A percentile compares a stretch with the other conserved stretches of the same genome.
Conservation (phyloP, 2,329 filamentous ascomycete genomes). For the Aspergillus clavatus region DNA sequence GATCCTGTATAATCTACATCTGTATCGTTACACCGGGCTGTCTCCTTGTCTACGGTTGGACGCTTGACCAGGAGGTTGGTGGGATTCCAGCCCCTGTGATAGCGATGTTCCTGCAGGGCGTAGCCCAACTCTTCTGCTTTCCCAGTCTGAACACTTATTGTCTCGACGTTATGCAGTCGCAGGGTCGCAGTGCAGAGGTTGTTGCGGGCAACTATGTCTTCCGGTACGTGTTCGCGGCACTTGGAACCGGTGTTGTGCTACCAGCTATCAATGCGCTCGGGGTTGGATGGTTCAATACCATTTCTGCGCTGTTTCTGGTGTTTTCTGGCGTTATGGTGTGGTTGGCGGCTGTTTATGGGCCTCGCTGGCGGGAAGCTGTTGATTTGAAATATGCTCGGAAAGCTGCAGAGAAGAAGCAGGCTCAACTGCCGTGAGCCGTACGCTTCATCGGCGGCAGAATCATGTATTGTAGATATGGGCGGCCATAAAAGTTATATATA, state of each 20-base stretch:
- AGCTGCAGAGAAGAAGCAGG: slow-evolving; percentile 21
- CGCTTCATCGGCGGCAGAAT: background rate
- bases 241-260: slow-evolving; percentile 65
- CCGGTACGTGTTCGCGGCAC: slow-evolving; percentile 68
- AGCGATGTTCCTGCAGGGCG: slow-evolving; percentile 68
- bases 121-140: slow-evolving; percentile 71
- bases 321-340: slow-evolving; percentile 44
- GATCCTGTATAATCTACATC: slow-evolving; percentile 55
- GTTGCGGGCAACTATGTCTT: slow-evolving; percentile 76
- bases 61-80: slow-evolving; percentile 51
- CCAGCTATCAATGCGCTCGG: slow-evolving; percentile 70
- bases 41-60: slow-evolving; percentile 67
- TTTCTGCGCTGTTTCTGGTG: slow-evolving; percentile 56
- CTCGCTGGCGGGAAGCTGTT: slow-evolving; percentile 50
- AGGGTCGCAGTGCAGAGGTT: slow-evolving; percentile 62
- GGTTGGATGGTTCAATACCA: slow-evolving; percentile 76
- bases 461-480: background rate
- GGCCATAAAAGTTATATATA: too few relatives aligned
- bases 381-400: slow-evolving; percentile 44
- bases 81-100: slow-evolving; percentile 60
- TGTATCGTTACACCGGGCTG: slow-evolving; percentile 55
- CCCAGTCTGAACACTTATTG: slow-evolving; percentile 75
- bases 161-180: slow-evolving; percentile 69
- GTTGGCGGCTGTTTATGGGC: slow-evolving; percentile 49
- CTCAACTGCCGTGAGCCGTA: background rate